These are phyloP conservation scores for Eudorina sp. DNA, from an alignment of 139 green algal species.

Conservation along the genomic window DNA sequence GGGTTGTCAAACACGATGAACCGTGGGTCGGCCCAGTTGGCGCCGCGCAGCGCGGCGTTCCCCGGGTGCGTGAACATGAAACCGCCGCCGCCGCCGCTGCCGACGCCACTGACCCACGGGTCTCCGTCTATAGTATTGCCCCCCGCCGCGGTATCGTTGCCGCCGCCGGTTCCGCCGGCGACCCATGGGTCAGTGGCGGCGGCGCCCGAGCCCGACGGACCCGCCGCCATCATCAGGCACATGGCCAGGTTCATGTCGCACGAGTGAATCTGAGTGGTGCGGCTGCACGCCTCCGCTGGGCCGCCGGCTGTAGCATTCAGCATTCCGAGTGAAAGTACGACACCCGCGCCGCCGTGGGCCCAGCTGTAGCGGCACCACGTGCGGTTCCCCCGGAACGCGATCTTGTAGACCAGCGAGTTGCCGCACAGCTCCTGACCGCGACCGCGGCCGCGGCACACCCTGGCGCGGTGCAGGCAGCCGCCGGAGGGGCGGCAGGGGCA, in stretches of 20 bases:
- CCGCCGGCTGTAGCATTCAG: background rate
- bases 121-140: background rate
- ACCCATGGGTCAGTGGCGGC: no score
- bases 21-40: conserved; percentile 37
- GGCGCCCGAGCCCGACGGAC: no score
- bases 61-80: conserved; percentile 39
- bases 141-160: background rate
- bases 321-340: conserved; percentile 22
- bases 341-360: conserved; percentile 39
- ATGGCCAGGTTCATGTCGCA: conserved; percentile 50
- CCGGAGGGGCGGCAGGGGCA: conserved; percentile 27
- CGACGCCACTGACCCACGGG: background rate
- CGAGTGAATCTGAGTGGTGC: background rate
- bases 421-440: conserved; percentile 42
- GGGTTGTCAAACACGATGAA: conserved; percentile 47
- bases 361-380: conserved; percentile 39
- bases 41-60: conserved; percentile 13
- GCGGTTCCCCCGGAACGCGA: conserved; percentile 27
- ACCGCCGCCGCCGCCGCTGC: background rate
- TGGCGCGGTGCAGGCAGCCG: conserved; percentile 31
- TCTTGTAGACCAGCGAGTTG: conserved; percentile 7
- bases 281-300: conserved; percentile 15
- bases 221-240: conserved; percentile 10
- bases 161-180: background rate
- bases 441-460: conserved; percentile 17